Evolutionary conservation across 2,329 filamentous ascomycete species (phyloP).

Genomic region (Pseudofabraea citricarpa): DNA sequence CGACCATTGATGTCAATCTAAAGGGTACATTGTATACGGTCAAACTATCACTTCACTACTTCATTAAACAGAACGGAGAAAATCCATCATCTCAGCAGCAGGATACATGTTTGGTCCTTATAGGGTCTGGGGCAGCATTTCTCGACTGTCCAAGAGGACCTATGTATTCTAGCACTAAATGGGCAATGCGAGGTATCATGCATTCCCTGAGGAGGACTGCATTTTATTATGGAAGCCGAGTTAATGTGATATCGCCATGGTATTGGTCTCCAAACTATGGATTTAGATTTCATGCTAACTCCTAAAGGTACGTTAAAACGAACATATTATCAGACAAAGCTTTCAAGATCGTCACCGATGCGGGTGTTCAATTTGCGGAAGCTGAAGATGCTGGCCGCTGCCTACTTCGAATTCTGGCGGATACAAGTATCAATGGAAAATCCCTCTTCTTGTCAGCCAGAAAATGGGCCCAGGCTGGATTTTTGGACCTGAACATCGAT

Average conservation of each 20-base stretch:
- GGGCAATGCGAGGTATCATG: conserved; percentile 33
- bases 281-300: conserved; percentile 31
- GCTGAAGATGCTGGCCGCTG: conserved; percentile 21
- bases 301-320: conserved; percentile 32
- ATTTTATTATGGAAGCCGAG: conserved; percentile 28
- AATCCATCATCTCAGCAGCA: conserved; percentile 15
- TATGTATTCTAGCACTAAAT: conserved; percentile 33
- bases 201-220: conserved; percentile 28
- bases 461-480: conserved; percentile 28
- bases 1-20: conserved; percentile 26
- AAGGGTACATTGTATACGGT: conserved; percentile 24
- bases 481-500: conserved; percentile 30
- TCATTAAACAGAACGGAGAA: conserved; percentile 27
- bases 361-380: conserved; percentile 24
- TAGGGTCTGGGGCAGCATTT: conserved; percentile 30
- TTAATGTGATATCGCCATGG: conserved; percentile 34
- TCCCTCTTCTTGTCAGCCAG: conserved; percentile 30
- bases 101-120: conserved; percentile 28
- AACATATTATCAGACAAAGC: conserved; percentile 26
- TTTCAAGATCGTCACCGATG: conserved; percentile 19
- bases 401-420: conserved; percentile 23
- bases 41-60: conserved; percentile 31
- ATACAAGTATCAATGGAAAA: conserved; percentile 23
- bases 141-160: conserved; percentile 27
- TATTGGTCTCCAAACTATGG: too few relatives aligned